These are phyloP conservation scores for Ormosia semicastrata DNA, from an alignment of 306 rosid genomes.

Conservation along the genomic window DNA sequence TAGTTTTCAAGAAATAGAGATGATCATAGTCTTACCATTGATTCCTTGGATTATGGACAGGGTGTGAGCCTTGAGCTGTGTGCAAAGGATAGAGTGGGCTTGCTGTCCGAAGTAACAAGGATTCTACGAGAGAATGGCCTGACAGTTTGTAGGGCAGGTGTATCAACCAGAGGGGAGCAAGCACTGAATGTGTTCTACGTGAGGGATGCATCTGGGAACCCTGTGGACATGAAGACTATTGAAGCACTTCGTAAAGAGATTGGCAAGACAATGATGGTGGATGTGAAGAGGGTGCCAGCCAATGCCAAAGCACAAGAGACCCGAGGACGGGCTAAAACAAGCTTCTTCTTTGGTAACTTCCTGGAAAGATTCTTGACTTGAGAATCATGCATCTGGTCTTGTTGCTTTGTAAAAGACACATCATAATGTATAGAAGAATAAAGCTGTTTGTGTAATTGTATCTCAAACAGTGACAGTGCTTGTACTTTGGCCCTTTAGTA, in stretches of 20 bases:
- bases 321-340: conserved; percentile 70
- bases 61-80: conserved; percentile 79
- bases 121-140: conserved; percentile 80
- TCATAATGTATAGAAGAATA: conserved; percentile 44
- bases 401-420: conserved; percentile 12
- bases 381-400: not conserved
- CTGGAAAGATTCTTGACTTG: conserved; percentile 68
- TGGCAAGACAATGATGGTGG: conserved; percentile 64
- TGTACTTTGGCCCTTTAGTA: conserved; percentile 19
- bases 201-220: conserved; percentile 72
- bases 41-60: conserved; percentile 32
- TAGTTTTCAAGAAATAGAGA: not conserved
- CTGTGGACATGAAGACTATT: conserved; percentile 57
- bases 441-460: conserved; percentile 28
- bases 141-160: conserved; percentile 72
- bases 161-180: conserved; percentile 74
- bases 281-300: conserved; percentile 67
- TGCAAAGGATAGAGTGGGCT: conserved; percentile 75
- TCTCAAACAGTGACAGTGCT: conserved; percentile 29
- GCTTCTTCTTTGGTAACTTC: conserved; percentile 87
- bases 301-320: conserved; percentile 57
- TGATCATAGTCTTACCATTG: not conserved
- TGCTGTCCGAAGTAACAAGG: conserved; percentile 81
- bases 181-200: conserved; percentile 80
- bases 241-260: conserved; percentile 73